Evolutionary conservation across 225 moss, liverwort and hornwort species (phyloP).

Genomic region (Bryum argenteum): DNA sequence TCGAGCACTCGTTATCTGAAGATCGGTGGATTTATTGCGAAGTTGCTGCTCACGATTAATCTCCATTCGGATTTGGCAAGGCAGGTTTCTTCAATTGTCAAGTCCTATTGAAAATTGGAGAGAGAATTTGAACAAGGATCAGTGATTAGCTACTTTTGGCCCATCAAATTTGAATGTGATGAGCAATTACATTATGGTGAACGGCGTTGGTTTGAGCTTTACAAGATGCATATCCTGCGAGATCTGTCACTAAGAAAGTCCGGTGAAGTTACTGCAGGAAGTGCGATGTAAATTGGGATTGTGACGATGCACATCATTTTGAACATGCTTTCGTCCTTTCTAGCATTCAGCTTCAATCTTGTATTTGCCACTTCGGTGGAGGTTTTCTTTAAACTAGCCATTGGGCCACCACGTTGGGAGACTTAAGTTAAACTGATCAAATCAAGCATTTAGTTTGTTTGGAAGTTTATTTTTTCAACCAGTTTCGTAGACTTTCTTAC

Average conservation of each 20-base stretch:
- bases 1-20: neutral
- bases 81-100: neutral
- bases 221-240: neutral
- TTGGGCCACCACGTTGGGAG: too few species aligned
- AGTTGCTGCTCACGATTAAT: slow-evolving; percentile 5
- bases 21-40: slow-evolving; percentile 9
- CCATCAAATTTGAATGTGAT: neutral
- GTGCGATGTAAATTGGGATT: neutral
- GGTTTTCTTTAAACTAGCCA: too few species aligned
- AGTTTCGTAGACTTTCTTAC: too few species aligned
- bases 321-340: neutral
- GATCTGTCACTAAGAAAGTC: neutral
- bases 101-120: neutral
- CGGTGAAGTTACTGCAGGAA: neutral
- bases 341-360: too few species aligned
- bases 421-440: too few species aligned
- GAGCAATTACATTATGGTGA: neutral
- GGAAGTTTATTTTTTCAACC: too few species aligned
- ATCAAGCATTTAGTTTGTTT: too few species aligned
- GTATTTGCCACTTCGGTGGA: neutral
- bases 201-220: too few species aligned
- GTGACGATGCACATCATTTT: neutral
- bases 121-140: neutral
- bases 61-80: too few species aligned
- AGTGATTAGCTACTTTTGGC: neutral